phyloP scores from a whole-genome alignment of 345 rosid genomes.

The Eucalyptus brandiana region DNA sequence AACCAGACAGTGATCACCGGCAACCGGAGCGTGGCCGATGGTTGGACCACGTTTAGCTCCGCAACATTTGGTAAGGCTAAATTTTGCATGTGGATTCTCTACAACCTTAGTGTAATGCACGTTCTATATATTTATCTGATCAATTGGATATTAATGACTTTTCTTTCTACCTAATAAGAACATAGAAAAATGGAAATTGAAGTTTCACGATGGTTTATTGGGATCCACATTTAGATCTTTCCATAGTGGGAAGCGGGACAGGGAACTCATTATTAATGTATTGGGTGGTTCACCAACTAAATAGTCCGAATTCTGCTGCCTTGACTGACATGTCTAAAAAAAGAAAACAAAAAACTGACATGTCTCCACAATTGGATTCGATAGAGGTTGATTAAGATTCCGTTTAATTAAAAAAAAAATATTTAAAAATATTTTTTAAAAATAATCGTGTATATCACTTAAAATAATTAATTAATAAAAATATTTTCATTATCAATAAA shows the following conservation, averaged over 20 bases:
- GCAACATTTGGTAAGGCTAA: conserved; percentile 54
- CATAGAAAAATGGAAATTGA: background rate
- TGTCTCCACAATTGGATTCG: background rate
- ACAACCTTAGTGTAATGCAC: background rate
- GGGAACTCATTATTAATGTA: background rate
- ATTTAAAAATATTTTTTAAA: accelerated
- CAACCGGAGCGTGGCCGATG: conserved; percentile 64
- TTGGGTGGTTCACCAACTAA: background rate
- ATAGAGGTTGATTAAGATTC: background rate
- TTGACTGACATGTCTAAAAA: background rate
- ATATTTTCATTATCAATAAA: too few relatives aligned
- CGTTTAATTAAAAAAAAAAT: too few relatives aligned
- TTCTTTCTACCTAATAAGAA: background rate
- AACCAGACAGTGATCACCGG: conserved; percentile 69
- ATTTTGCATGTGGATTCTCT: background rate
- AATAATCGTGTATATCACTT: accelerated
- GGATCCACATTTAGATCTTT: background rate
- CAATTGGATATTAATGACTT: background rate
- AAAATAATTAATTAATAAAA: too few relatives aligned
- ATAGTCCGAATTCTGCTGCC: background rate
- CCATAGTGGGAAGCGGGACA: background rate
- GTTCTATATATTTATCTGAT: background rate
- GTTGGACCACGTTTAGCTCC: conserved; percentile 79
- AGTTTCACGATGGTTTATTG: background rate
- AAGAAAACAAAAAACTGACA: too few relatives aligned